Percentiles rank a stretch among this genome's conserved stretches.
Evolutionary conservation across 805 yeast genomes (phyloP).

Genomic region (Starmerella bombicola): DNA sequence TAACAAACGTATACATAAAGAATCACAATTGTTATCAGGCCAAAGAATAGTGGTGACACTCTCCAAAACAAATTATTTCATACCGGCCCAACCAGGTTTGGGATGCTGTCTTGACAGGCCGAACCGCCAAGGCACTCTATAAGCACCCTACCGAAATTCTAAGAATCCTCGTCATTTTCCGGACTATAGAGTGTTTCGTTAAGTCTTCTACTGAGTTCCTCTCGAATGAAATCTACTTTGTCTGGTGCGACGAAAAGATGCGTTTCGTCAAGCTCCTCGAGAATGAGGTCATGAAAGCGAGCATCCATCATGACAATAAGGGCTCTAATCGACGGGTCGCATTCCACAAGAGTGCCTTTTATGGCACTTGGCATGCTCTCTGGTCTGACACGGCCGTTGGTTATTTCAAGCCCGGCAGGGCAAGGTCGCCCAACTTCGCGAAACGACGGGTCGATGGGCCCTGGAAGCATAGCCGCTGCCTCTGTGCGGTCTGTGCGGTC

Average conservation of each 20-base stretch:
- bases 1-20: too few relatives aligned
- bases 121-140: too few relatives aligned
- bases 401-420: too few relatives aligned
- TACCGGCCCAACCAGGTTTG: too few relatives aligned
- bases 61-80: too few relatives aligned
- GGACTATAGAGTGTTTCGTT: conserved; percentile 81
- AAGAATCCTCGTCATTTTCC: conserved; percentile 35
- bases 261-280: conserved; percentile 79
- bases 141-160: too few relatives aligned
- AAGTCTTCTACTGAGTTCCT: conserved; percentile 59
- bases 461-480: conserved; percentile 15
- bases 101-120: too few relatives aligned
- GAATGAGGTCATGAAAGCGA: conserved; percentile 55
- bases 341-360: conserved; percentile 30
- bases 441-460: too few relatives aligned
- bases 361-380: conserved; percentile 21
- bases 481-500: conserved; percentile 13
- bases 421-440: too few relatives aligned
- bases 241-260: conserved; percentile 72
- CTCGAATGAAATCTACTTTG: conserved; percentile 62
- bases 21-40: too few relatives aligned
- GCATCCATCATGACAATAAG: conserved; percentile 73
- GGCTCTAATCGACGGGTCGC: conserved; percentile 91
- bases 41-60: too few relatives aligned
- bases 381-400: too few relatives aligned